A percentile compares a stretch with the other conserved stretches of the same genome.
Evolutionary conservation across 116 monocot species (phyloP).

Genomic region (Posidonia oceanica): DNA sequence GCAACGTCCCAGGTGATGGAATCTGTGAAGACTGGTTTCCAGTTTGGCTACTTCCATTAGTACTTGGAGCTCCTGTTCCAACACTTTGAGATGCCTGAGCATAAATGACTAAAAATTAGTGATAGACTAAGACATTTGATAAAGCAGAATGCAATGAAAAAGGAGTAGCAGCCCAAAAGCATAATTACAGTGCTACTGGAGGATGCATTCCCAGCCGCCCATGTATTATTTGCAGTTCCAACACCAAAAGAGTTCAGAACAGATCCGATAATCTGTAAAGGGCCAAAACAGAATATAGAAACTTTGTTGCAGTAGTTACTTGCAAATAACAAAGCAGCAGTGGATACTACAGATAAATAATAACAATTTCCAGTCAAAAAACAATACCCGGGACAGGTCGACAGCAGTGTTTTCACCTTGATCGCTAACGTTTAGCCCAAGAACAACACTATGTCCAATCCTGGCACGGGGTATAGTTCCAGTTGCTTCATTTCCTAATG

Average conservation of each 20-base stretch:
- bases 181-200: conserved; percentile 24
- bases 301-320: no score
- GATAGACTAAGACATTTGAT: not conserved
- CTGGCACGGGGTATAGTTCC: conserved; percentile 28
- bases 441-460: conserved; percentile 48
- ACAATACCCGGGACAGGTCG: conserved; percentile 63
- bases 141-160: not conserved
- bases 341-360: not conserved
- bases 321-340: no score
- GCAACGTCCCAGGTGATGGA: conserved; percentile 3
- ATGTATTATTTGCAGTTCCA: conserved; percentile 14
- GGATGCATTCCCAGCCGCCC: conserved; percentile 20
- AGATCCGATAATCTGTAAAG: conserved; percentile 65
- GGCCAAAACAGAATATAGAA: not conserved
- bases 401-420: conserved; percentile 29
- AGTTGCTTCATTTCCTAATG: conserved; percentile 39
- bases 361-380: not conserved
- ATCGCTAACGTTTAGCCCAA: conserved; percentile 58
- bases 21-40: conserved; percentile 18
- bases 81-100: conserved; percentile 23
- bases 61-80: conserved; percentile 23
- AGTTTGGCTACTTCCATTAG: conserved; percentile 19
- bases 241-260: conserved; percentile 57
- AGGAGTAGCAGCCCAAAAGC: not conserved
- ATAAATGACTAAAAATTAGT: not conserved